Evolutionary conservation across 129 eudicot genomes (phyloP).

Genomic region (Flaveria sonorensis): DNA sequence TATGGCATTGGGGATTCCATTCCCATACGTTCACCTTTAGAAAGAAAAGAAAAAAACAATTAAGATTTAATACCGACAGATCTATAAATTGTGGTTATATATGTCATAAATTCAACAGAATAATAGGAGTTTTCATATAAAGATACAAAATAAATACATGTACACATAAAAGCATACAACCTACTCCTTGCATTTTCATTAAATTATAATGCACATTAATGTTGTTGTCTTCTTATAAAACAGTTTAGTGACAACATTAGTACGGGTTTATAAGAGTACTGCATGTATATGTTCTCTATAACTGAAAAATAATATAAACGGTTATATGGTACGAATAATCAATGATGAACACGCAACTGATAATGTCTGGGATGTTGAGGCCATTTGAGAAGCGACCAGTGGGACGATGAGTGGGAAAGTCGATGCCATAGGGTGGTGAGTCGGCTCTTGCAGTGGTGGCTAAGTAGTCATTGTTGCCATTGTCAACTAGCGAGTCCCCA

Average conservation of each 20-base stretch:
- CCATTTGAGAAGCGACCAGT: constrained; percentile 69
- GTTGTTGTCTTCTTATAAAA: neutral
- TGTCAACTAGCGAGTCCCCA: constrained; percentile 65
- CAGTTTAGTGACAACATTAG: too few species aligned
- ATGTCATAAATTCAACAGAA: neutral
- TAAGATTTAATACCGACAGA: neutral
- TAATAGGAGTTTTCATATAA: neutral
- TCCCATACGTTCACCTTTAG: constrained; percentile 39
- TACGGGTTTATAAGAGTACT: neutral
- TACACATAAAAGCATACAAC: neutral
- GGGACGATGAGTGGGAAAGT: constrained; percentile 56
- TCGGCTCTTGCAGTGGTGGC: constrained; percentile 62
- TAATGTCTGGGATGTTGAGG: constrained; percentile 58
- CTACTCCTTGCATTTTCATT: neutral
- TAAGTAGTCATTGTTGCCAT: constrained; percentile 66
- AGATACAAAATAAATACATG: neutral
- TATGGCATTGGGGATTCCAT: constrained; percentile 41
- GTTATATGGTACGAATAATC: neutral
- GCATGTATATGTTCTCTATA: neutral
- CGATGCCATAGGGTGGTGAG: constrained; percentile 69
- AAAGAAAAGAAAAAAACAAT: neutral
- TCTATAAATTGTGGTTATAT: neutral
- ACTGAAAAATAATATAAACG: neutral
- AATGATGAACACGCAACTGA: constrained; percentile 35
- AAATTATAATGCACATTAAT: neutral